Evolutionary conservation across 176 grass and related monocot genomes (phyloP).

Genomic region (Avena atlantica): DNA sequence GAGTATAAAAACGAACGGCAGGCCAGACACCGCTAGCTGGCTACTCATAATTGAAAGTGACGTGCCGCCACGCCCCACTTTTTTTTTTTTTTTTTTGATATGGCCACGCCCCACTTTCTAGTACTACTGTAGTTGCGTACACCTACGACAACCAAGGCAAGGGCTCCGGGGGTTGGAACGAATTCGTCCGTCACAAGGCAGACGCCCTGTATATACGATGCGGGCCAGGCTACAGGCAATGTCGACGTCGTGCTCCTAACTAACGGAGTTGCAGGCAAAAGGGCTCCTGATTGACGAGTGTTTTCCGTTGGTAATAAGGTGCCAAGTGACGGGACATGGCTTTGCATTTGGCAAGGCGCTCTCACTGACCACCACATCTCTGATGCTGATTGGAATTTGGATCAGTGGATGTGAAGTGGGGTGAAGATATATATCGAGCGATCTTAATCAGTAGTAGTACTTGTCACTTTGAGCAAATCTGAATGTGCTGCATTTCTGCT

Average conservation of each 20-base stretch:
- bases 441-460: too few species aligned
- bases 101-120: background rate
- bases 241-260: background rate
- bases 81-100: too few species aligned
- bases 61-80: constrained; percentile 2
- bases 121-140: background rate
- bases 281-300: background rate
- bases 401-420: background rate
- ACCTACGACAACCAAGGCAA: constrained; percentile 17
- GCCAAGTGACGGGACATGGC: background rate
- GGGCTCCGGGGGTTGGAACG: background rate
- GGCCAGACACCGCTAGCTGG: constrained; percentile 55
- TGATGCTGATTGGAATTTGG: background rate
- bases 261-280: background rate
- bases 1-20: constrained; percentile 5
- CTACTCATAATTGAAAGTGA: constrained; percentile 38
- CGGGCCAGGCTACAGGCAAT: background rate
- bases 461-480: too few species aligned
- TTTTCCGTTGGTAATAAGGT: background rate
- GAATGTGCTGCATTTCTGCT: too few species aligned
- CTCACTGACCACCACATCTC: background rate
- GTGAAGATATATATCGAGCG: background rate
- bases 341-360: background rate
- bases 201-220: background rate
- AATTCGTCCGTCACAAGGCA: background rate